Evolutionary conservation across 2,329 filamentous ascomycete species (phyloP).

Genomic region (Lojkania enalia): DNA sequence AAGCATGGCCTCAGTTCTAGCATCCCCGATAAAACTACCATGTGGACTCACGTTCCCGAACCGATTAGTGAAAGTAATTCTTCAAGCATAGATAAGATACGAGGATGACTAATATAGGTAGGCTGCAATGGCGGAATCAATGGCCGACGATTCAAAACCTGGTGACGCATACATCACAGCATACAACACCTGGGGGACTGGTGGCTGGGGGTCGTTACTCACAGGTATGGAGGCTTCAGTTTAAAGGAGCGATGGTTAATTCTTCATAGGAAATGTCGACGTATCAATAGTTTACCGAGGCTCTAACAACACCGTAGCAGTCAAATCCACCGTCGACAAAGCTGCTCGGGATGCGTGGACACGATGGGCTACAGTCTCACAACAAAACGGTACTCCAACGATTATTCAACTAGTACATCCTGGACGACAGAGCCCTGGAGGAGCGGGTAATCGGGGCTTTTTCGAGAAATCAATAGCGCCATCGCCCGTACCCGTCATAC

Average conservation of each 20-base stretch:
- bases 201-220: constrained; percentile 51
- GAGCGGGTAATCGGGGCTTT: constrained; percentile 50
- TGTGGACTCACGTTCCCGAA: constrained; percentile 40
- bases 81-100: constrained; percentile 8
- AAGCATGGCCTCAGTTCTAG: constrained; percentile 14
- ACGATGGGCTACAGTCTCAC: constrained; percentile 48
- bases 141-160: constrained; percentile 23
- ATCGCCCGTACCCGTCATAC: constrained; percentile 48
- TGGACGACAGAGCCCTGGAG: constrained; percentile 55
- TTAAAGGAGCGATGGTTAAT: background rate
- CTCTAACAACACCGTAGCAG: constrained; percentile 7
- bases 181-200: constrained; percentile 55
- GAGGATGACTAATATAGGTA: constrained; percentile 49
- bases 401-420: constrained; percentile 65
- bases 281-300: constrained; percentile 62
- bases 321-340: constrained; percentile 33
- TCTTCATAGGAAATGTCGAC: constrained; percentile 48
- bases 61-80: constrained; percentile 40
- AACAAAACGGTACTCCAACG: constrained; percentile 59
- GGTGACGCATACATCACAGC: constrained; percentile 51
- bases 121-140: constrained; percentile 33
- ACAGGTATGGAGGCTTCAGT: too few relatives aligned
- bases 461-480: constrained; percentile 35
- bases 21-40: constrained; percentile 24
- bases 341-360: constrained; percentile 38